Evolutionary conservation across 1,284 basidiomycete genomes (phyloP), one percentile per base, ranked within the genome.

Genomic region (Ceratobasidium sp.): DNA sequence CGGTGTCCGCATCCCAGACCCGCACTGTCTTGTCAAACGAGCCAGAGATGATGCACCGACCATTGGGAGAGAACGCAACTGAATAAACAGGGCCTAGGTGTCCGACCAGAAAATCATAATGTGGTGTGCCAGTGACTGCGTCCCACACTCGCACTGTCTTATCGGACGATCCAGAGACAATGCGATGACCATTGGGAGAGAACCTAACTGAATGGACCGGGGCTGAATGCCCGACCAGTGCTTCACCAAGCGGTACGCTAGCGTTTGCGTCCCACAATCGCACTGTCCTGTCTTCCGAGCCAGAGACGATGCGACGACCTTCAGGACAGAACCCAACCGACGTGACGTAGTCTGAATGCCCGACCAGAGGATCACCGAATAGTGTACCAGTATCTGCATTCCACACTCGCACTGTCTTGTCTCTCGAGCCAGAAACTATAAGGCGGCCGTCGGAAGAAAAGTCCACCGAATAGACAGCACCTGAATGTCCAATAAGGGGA

Each of bases 131-230:
- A n/a, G n/a, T n/a, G n/a, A n/a, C n/a, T n/a, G n/a, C n/a, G n/a
- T n/a, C n/a, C n/a, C n/a, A n/a, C n/a, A n/a, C n/a, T n/a, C n/a
- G n/a, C n/a, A n/a, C n/a, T n/a, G 66, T 75, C 47, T 67, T 54
- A 63, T 76, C 75, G 6, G n/a, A 17, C 17, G 65, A 76, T 8
- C 74, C 74, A 8, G 75, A 76, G 0, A 48, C 74, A 17, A 76
- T 33, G 19, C 27, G n/a, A 2, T 17, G 33, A 9, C 75, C 71
- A 45, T 75, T 59, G 41, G 71, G 75, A 8, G 75, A 75, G 51
- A 62, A 64, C 22, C 29, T 48, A 6, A 73, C 29, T 19, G 65
- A 74, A 15, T 15, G 19, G 1, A 69, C 67, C 8, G 27, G 9
- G 19, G 8, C 27, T 19, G 45, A 47, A 47, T 47, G 45, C 6